Percentiles rank a stretch among this genome's conserved stretches.
These are phyloP conservation scores for Aspergillus homomorphus DNA, from an alignment of 495 filamentous ascomycete genomes.

Conservation along the genomic window DNA sequence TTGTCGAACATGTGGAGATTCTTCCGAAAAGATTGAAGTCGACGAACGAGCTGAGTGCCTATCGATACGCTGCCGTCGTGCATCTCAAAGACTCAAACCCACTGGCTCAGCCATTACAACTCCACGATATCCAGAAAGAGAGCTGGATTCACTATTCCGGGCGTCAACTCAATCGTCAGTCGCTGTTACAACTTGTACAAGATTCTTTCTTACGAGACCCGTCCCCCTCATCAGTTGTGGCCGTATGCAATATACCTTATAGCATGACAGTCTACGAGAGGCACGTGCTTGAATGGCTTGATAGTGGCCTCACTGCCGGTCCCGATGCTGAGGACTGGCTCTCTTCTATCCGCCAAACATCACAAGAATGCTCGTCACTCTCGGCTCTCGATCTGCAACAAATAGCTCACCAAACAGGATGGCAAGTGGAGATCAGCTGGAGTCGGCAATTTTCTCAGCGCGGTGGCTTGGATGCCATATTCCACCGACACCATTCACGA, in stretches of 20 bases:
- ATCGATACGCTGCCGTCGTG: constrained; percentile 9
- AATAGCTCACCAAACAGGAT: background rate
- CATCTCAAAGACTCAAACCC: background rate
- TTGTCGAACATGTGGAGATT: constrained; percentile 8
- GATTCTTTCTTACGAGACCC: too few species aligned
- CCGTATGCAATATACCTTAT: constrained; percentile 2
- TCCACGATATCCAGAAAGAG: background rate
- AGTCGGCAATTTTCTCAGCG: constrained; percentile 6
- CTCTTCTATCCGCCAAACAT: background rate
- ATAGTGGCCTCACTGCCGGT: background rate
- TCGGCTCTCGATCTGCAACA: constrained; percentile 1
- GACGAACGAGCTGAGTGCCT: constrained; percentile 9
- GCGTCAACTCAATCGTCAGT: background rate
- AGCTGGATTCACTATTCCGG: constrained; percentile 4
- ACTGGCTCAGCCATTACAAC: background rate
- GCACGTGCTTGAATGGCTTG: background rate
- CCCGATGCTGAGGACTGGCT: background rate
- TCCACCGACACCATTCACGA: background rate
- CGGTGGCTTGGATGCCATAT: constrained; percentile 9
- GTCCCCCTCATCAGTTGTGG: background rate
- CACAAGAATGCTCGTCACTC: background rate
- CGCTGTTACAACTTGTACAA: constrained; percentile 1
- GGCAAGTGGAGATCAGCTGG: constrained; percentile 10
- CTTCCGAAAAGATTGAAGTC: constrained; percentile 4
- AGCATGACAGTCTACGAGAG: constrained; percentile 1